Evolutionary conservation across 495 filamentous ascomycete species (phyloP), one percentile per base, ranked within the genome.

Genomic region (Aspergillus incahuasiensis): DNA sequence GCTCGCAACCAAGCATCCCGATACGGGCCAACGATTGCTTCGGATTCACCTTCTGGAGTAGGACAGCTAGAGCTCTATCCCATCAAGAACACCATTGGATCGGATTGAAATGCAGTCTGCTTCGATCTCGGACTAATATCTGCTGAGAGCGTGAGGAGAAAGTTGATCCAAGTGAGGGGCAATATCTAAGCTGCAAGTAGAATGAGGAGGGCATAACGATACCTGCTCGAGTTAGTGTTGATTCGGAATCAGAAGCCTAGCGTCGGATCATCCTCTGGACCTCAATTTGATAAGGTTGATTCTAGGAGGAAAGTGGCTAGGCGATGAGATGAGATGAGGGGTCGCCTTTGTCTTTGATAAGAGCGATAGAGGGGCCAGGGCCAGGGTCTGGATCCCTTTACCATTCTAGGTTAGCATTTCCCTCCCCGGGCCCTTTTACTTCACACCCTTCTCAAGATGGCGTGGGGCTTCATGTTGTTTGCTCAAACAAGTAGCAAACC

Each of bases 1-100:
- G 15, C 16, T 3, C 18, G 24, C 18, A 42, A 38, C 16, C 8
- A 39, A 18, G 11, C 20, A 15, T 11, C 16, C 19, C 18, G 41
- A 41, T 39, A 43, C 19, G 45, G 35, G 16, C 25, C 41, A 20
- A 16, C 19, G 16, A n/a, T 30, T 44, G 34, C 30, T 30, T 44
- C 60, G 60, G 53, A 63, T 63, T 48, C 28, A 48, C 43, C 50
- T 63, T 56, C 60, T 63, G 40, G 40, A 59, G 61, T 63, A 43
- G 56, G 54, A 55, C 39, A 56, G 40, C 16, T 21, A 38, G 19
- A 19, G n/a, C 45, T n/a, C 19, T 21, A 19, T 38, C 28, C 18
- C 34, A 22, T 15, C 5, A 22, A 46, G 24, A 28, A 11, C 9
- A 16, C n/a, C 15, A 46, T 40, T 34, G 39, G 35, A 13, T 15